Conservation (phyloP, 1,284 basidiomycete genomes). For the Trichosporon sp. region DNA sequence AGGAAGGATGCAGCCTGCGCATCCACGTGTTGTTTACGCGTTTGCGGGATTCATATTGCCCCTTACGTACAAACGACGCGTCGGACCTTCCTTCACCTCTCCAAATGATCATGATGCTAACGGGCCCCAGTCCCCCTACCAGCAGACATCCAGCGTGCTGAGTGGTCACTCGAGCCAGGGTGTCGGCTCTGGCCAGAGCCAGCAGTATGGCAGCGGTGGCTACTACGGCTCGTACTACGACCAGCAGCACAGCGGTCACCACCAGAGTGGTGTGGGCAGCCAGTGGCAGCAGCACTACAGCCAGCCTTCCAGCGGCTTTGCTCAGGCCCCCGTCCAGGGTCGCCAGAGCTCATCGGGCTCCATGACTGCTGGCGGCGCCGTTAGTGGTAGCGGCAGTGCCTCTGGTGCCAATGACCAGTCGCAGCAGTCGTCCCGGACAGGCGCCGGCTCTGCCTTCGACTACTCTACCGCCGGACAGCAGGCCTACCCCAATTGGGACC, state of each 20-base stretch:
- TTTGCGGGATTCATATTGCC: neutral
- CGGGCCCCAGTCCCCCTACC: conserved; percentile 17
- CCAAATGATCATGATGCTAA: conserved; percentile 14
- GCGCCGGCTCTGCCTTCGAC: neutral
- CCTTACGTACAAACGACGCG: conserved; percentile 17
- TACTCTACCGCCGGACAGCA: conserved; percentile 1
- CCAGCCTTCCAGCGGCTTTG: conserved; percentile 3
- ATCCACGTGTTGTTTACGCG: neutral
- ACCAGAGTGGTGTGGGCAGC: conserved; percentile 9
- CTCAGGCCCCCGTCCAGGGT: conserved; percentile 9
- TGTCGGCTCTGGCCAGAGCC: conserved; percentile 4
- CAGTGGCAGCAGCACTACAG: conserved; percentile 18
- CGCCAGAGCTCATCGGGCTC: conserved; percentile 17
- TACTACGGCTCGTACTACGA: conserved; percentile 18
- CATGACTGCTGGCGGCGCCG: conserved; percentile 6
- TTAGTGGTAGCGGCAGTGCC: conserved; percentile 1
- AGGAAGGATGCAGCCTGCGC: neutral
- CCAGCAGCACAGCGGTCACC: conserved; percentile 11
- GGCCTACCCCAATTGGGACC: conserved; percentile 7
- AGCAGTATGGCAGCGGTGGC: conserved; percentile 5
- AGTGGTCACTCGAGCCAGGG: neutral
- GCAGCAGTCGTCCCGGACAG: conserved; percentile 12
- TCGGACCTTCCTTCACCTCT: conserved; percentile 23
- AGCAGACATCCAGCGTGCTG: conserved; percentile 9
- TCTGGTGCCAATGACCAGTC: conserved; percentile 10